Percentiles rank a stretch among this genome's conserved stretches.
phyloP scores from a whole-genome alignment of 305 asterid genomes.

The Fraxinus albicans region DNA sequence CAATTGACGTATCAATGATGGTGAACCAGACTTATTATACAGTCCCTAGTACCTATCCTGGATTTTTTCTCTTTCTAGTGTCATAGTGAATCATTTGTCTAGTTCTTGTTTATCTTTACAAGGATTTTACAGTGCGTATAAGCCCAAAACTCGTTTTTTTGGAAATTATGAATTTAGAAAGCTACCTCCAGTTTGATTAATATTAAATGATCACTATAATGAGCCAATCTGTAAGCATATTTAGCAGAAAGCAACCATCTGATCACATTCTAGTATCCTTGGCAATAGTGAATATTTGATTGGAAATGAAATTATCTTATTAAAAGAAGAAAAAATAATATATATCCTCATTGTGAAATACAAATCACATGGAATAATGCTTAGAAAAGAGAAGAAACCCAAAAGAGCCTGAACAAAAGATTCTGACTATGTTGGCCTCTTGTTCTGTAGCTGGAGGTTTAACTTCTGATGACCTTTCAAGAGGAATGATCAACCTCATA shows the following conservation, averaged over 20 bases:
- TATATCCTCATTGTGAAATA: background rate
- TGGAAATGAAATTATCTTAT: background rate
- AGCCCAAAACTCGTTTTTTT: background rate
- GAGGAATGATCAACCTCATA: background rate
- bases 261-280: background rate
- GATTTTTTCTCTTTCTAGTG: background rate
- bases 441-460: background rate
- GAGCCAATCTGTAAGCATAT: background rate
- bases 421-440: background rate
- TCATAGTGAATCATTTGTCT: background rate
- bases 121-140: background rate
- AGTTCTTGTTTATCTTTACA: background rate
- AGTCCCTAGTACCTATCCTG: background rate
- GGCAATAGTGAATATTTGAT: background rate
- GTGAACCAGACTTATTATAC: background rate
- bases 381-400: background rate
- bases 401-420: background rate
- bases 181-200: background rate
- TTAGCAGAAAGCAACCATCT: background rate
- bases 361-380: background rate
- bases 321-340: background rate
- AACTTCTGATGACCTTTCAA: background rate
- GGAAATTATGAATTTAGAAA: background rate
- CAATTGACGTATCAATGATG: background rate
- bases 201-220: background rate